Evolutionary conservation across 768 basidiomycete genomes (phyloP), one percentile per base, ranked within the genome.

Genomic region (Russula abietina): DNA sequence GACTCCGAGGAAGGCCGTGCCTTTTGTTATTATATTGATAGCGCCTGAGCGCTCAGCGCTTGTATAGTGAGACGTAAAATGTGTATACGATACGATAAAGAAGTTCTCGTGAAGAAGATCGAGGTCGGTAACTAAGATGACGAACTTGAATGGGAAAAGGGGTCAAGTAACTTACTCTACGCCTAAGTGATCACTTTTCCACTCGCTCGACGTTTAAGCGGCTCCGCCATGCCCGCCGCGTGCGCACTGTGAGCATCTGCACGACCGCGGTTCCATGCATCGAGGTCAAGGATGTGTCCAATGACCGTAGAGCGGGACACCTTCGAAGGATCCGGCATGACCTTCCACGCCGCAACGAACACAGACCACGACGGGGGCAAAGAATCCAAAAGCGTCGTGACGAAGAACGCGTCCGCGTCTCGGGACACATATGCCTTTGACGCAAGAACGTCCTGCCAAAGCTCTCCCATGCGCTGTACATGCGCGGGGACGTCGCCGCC

Each of bases 181-280:
- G 38, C 38, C 38, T 38, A 38, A 38, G 12, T 16, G 5, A 38
- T 16, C 14, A 16, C 6, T 14, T 38, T 38, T 38, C 38, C 36
- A 38, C 4, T 26, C 9, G n/a, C 32, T 52, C 61, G 55, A 14
- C 33, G 55, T 41, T 2, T 56, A 28, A 32, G 45, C 17, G 28
- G 32, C 11, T n/a, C 61, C 26, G 26, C 45, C 38, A 8, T 41
- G 9, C 36, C 50, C 2, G 50, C 38, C n/a, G 43, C 43, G 9
- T 46, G 61, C 26, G 14, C 24, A 57, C 14, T 43, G 38, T 57
- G 65, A 9, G 57, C 46, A n/a, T 58, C 61, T 16, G 48, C 57
- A 26, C 64, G 63, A 28, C 63, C 32, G 19, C 63, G 63, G 39
- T 64, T 55, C 63, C 63, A 64, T 14, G 63, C 63, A 12, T 64